These are phyloP conservation scores for Nyssa sinensis DNA, from an alignment of 148 eudicot species.

Conservation along the genomic window DNA sequence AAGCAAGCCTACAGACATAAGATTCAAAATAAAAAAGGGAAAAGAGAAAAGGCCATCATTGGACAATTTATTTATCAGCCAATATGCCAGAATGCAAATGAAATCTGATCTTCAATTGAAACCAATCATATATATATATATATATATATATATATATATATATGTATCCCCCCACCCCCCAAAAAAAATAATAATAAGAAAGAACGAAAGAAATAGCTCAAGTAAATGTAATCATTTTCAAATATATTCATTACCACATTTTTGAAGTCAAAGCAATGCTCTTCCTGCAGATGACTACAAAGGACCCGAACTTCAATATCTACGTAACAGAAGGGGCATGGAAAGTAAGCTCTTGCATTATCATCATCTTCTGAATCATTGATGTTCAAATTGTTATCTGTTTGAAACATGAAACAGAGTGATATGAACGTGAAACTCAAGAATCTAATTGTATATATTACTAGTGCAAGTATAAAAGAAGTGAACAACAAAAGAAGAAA, in stretches of 20 bases:
- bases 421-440: background rate
- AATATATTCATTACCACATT: conserved; percentile 58
- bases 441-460: background rate
- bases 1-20: background rate
- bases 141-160: background rate
- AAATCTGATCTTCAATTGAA: background rate
- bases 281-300: conserved; percentile 80
- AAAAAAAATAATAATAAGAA: no score
- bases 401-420: conserved; percentile 16
- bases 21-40: background rate
- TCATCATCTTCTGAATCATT: conserved; percentile 60
- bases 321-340: conserved; percentile 91
- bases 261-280: conserved; percentile 81
- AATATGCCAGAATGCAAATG: background rate
- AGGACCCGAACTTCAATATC: conserved; percentile 65
- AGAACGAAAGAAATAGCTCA: background rate
- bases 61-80: background rate
- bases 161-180: no score
- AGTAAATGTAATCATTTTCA: background rate
- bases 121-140: background rate
- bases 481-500: background rate
- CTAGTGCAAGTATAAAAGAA: background rate
- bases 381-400: conserved; percentile 50
- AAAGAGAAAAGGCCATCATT: background rate
- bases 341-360: conserved; percentile 66